phyloP scores from a whole-genome alignment of 306 rosid genomes.

The Begonia peltatifolia region DNA sequence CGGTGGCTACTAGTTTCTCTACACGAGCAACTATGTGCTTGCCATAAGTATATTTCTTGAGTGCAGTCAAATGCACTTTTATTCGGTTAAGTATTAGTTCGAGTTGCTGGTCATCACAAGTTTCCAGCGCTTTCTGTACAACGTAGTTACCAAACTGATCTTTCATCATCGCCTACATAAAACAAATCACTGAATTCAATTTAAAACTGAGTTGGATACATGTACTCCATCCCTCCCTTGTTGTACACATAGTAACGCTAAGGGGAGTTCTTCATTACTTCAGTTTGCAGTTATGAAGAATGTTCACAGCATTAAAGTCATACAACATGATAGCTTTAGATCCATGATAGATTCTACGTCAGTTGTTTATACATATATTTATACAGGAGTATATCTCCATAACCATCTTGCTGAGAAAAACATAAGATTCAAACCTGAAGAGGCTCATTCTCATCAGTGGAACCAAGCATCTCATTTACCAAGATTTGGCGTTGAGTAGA shows the following conservation, averaged over 20 bases:
- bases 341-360: too few species aligned
- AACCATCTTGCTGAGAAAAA: too few species aligned
- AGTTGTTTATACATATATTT: too few species aligned
- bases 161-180: constrained; percentile 45
- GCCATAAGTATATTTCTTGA: constrained; percentile 50
- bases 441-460: constrained; percentile 93
- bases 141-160: constrained; percentile 53
- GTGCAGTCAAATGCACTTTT: constrained; percentile 46
- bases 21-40: constrained; percentile 57
- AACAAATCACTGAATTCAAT: too few species aligned
- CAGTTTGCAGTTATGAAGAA: too few species aligned
- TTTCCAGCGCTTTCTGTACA: constrained; percentile 51
- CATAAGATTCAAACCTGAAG: constrained; percentile 57
- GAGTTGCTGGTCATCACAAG: constrained; percentile 52
- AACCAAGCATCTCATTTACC: constrained; percentile 83
- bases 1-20: constrained; percentile 54
- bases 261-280: too few species aligned
- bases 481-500: constrained; percentile 63
- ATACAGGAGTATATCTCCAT: too few species aligned
- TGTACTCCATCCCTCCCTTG: too few species aligned
- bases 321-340: too few species aligned
- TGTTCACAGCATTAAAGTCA: too few species aligned
- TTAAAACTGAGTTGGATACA: too few species aligned
- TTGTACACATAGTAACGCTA: too few species aligned
- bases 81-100: constrained; percentile 48